Evolutionary conservation across 2,329 filamentous ascomycete genomes (phyloP).

Genomic region (Dothideomycetidae sp.): DNA sequence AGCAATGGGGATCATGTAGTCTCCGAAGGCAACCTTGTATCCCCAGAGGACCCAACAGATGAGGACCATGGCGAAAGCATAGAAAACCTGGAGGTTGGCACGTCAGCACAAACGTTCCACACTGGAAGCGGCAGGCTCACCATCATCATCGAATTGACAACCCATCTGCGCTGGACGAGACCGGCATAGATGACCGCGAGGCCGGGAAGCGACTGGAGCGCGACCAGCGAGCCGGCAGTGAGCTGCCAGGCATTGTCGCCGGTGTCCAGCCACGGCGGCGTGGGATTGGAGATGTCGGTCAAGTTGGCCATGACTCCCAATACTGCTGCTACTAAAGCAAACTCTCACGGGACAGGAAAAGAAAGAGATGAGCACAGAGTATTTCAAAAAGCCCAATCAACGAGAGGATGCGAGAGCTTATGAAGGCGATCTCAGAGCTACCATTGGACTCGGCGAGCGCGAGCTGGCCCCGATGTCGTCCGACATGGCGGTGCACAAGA

Average conservation of each 20-base stretch:
- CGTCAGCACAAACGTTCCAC: background rate
- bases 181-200: constrained; percentile 38
- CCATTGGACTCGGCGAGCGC: too few species aligned
- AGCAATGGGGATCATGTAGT: constrained; percentile 37
- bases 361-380: too few species aligned
- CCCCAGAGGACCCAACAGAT: constrained; percentile 38
- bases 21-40: constrained; percentile 36
- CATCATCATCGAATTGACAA: constrained; percentile 33
- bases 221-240: constrained; percentile 36
- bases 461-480: too few species aligned
- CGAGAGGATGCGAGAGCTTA: too few species aligned
- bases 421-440: too few species aligned
- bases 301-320: constrained; percentile 13
- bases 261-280: constrained; percentile 17
- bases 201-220: constrained; percentile 36
- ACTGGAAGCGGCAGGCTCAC: constrained; percentile 11
- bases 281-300: constrained; percentile 7
- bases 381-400: too few species aligned
- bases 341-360: too few species aligned
- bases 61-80: constrained; percentile 35
- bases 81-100: constrained; percentile 27
- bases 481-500: too few species aligned
- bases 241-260: constrained; percentile 41
- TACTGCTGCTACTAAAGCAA: too few species aligned
- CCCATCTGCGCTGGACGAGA: constrained; percentile 32